A percentile compares a stretch with the other conserved stretches of the same genome.
Conservation (phyloP, 768 basidiomycete genomes). For the Auriscalpium microsporum region DNA sequence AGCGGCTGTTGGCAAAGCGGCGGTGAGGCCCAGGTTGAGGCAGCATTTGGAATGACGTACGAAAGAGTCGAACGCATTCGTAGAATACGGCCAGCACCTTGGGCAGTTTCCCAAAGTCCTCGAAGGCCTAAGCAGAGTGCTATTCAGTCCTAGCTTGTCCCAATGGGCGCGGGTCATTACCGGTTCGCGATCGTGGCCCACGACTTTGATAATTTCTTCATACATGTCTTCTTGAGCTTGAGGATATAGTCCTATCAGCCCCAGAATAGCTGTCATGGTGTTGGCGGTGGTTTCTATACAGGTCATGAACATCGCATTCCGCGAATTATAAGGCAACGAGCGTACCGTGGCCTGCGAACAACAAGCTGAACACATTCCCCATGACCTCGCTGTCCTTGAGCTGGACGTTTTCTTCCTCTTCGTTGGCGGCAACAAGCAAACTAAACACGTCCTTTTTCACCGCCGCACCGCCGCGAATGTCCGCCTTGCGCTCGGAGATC, state of each 20-base stretch:
- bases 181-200: conserved; percentile 1
- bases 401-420: conserved; percentile 2
- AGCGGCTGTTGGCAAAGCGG: conserved; percentile 17
- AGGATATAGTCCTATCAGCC: not conserved
- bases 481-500: conserved; percentile 6
- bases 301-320: not conserved
- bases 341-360: not conserved
- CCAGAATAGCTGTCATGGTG: not conserved
- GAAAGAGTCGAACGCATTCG: conserved; percentile 27
- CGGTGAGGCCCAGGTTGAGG: not conserved
- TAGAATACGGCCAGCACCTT: conserved; percentile 23
- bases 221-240: not conserved
- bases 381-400: conserved; percentile 6
- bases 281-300: not conserved
- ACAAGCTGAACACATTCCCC: not conserved
- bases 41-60: conserved; percentile 14
- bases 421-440: conserved; percentile 11
- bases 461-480: not conserved
- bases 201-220: not conserved
- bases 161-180: conserved; percentile 2
- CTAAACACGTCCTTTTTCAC: conserved; percentile 9
- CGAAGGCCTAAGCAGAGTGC: conserved; percentile 7
- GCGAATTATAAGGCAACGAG: not conserved
- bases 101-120: conserved; percentile 22
- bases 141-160: not conserved